A percentile compares a stretch with the other conserved stretches of the same genome.
Conservation (phyloP, 139 green algal genomes). For the Nannochloris sp. region DNA sequence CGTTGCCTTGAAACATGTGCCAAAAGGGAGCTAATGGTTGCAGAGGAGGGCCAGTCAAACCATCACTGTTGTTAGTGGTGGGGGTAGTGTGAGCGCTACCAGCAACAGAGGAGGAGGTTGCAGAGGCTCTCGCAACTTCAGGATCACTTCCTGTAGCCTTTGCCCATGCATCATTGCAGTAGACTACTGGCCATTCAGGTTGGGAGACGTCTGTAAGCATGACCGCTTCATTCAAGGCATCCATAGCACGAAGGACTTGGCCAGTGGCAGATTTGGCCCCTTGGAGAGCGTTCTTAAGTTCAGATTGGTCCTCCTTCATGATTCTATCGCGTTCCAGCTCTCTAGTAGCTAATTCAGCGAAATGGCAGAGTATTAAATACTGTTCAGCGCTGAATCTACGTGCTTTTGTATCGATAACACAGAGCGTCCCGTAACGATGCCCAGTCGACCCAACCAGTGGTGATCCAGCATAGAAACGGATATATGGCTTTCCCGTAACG, state of each 20-base stretch:
- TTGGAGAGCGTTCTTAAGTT: not conserved
- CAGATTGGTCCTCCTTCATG: not conserved
- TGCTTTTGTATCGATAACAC: conserved; percentile 63
- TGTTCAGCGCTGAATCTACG: conserved; percentile 49
- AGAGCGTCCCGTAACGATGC: conserved; percentile 64
- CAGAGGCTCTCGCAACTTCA: too few species aligned
- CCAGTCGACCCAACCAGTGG: conserved; percentile 55
- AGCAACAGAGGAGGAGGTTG: too few species aligned
- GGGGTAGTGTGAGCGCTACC: too few species aligned
- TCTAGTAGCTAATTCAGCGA: conserved; percentile 75
- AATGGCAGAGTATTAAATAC: conserved; percentile 64
- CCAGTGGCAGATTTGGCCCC: not conserved
- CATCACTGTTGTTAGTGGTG: too few species aligned
- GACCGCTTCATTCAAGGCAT: conserved; percentile 64
- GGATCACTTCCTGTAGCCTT: conserved; percentile 24
- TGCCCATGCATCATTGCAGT: conserved; percentile 70
- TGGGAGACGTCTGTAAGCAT: conserved; percentile 56
- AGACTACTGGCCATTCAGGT: conserved; percentile 53
- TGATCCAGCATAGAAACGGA: conserved; percentile 78
- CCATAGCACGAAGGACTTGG: conserved; percentile 45
- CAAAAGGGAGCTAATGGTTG: not conserved
- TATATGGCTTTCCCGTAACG: conserved; percentile 45
- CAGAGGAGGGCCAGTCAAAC: too few species aligned
- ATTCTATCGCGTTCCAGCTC: conserved; percentile 53
- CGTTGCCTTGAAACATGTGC: not conserved